These are phyloP conservation scores for Ehretia macrophylla DNA, from an alignment of 257 asterid genomes.

Conservation along the genomic window DNA sequence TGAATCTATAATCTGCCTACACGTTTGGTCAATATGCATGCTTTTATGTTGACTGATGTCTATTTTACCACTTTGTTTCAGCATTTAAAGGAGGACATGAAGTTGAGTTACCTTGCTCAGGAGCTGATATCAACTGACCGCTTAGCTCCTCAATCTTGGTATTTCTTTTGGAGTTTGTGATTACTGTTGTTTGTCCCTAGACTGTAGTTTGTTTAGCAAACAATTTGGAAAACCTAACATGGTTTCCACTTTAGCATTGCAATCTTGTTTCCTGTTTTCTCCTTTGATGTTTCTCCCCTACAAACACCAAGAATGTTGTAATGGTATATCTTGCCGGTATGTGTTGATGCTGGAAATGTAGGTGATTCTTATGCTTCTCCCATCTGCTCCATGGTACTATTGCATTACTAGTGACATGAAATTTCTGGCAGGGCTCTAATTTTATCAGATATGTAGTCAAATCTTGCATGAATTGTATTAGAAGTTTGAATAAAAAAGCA, in stretches of 20 bases:
- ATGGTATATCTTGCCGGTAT: background rate
- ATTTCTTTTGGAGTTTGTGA: constrained; percentile 8
- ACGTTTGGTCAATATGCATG: too few relatives aligned
- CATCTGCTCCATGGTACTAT: too few relatives aligned
- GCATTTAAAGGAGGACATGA: constrained; percentile 99
- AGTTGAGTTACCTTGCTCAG: constrained; percentile 95
- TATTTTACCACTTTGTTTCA: constrained; percentile 29
- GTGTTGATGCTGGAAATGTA: background rate
- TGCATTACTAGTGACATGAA: too few relatives aligned
- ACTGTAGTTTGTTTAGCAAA: background rate
- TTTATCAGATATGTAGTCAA: too few relatives aligned
- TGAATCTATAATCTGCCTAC: too few relatives aligned
- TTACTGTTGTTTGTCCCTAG: background rate
- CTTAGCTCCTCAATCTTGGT: constrained; percentile 97
- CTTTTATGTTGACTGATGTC: background rate
- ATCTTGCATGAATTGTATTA: too few relatives aligned
- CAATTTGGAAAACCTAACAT: background rate
- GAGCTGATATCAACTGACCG: constrained; percentile 94
- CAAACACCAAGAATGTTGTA: background rate
- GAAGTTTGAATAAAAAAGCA: too few relatives aligned
- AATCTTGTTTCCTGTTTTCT: too few relatives aligned
- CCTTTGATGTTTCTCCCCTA: too few relatives aligned
- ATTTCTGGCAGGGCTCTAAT: too few relatives aligned
- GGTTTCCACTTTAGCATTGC: background rate
- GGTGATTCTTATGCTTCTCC: too few relatives aligned